Percentiles rank a stretch among this genome's conserved stretches.
These are phyloP conservation scores for Colletotrichum musicola DNA, from an alignment of 2,329 filamentous ascomycete genomes.

Conservation along the genomic window DNA sequence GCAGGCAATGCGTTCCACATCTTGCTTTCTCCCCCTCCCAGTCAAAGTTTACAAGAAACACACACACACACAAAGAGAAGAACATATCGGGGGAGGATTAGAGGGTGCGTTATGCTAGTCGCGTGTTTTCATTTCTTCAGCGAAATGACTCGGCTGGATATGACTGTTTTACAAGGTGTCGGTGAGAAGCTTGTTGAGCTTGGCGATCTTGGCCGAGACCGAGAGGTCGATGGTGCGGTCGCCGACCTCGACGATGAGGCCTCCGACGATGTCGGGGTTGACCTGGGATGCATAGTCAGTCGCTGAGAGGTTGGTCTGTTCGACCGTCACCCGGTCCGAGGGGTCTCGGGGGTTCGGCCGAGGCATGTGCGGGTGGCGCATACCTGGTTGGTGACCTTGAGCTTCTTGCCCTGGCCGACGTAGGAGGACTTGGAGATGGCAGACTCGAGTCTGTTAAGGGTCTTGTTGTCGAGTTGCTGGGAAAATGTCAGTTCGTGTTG, in stretches of 20 bases:
- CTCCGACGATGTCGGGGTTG: slow-evolving; percentile 94
- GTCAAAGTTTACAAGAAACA: slow-evolving; percentile 36
- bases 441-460: slow-evolving; percentile 85
- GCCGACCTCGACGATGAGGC: slow-evolving; percentile 94
- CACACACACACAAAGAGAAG: slow-evolving; percentile 33
- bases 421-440: slow-evolving; percentile 92
- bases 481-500: slow-evolving; percentile 42
- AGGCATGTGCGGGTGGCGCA: slow-evolving; percentile 43
- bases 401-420: slow-evolving; percentile 92
- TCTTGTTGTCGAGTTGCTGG: slow-evolving; percentile 88
- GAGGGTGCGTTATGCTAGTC: slow-evolving; percentile 24
- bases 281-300: slow-evolving; percentile 65
- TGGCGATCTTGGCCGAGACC: slow-evolving; percentile 93
- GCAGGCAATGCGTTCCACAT: slow-evolving; percentile 1
- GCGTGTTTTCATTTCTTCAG: slow-evolving; percentile 15
- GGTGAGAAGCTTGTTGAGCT: slow-evolving; percentile 99
- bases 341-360: neutral
- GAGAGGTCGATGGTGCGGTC: slow-evolving; percentile 98
- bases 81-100: slow-evolving; percentile 25
- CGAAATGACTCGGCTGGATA: neutral
- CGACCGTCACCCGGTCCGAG: slow-evolving; percentile 2
- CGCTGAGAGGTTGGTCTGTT: neutral
- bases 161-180: slow-evolving; percentile 86
- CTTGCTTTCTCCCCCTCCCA: neutral
- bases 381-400: slow-evolving; percentile 95